phyloP scores from a whole-genome alignment of 169 alveolate genomes.

The Cryptosporidium xiaoi region DNA sequence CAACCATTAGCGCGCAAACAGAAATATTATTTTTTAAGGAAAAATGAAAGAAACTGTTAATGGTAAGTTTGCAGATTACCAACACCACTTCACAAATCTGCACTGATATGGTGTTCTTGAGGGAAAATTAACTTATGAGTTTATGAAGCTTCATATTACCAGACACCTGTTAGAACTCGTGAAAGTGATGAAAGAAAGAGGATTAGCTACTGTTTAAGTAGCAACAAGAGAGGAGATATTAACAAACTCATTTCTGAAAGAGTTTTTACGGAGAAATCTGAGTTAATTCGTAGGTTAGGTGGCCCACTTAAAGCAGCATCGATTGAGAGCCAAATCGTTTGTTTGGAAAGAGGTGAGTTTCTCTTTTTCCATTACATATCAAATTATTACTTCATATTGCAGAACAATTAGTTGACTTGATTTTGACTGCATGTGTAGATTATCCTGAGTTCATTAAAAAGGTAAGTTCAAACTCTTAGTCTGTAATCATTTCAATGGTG shows the following conservation, averaged over 20 bases:
- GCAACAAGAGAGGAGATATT: constrained; percentile 8
- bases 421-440: constrained; percentile 49
- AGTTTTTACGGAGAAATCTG: constrained; percentile 20
- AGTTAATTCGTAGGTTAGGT: constrained; percentile 15
- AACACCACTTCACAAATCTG: too few relatives aligned
- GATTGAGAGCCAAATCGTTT: constrained; percentile 62
- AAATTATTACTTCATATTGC: background rate
- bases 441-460: constrained; percentile 47
- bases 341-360: constrained; percentile 54
- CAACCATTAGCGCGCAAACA: too few relatives aligned
- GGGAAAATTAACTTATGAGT: too few relatives aligned
- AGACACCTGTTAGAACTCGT: constrained; percentile 8
- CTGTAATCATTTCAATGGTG: background rate
- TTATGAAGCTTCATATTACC: background rate
- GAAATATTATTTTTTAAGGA: too few relatives aligned
- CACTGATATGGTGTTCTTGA: too few relatives aligned
- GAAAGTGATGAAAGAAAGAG: constrained; percentile 30
- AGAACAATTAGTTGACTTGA: constrained; percentile 49
- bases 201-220: constrained; percentile 48
- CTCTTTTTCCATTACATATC: background rate
- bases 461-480: constrained; percentile 7
- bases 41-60: too few relatives aligned
- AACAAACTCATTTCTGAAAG: constrained; percentile 33
- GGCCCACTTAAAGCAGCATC: constrained; percentile 38
- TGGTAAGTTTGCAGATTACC: too few relatives aligned